These are phyloP conservation scores for Daldinia loculata DNA, from an alignment of 495 filamentous ascomycete species.

Conservation along the genomic window DNA sequence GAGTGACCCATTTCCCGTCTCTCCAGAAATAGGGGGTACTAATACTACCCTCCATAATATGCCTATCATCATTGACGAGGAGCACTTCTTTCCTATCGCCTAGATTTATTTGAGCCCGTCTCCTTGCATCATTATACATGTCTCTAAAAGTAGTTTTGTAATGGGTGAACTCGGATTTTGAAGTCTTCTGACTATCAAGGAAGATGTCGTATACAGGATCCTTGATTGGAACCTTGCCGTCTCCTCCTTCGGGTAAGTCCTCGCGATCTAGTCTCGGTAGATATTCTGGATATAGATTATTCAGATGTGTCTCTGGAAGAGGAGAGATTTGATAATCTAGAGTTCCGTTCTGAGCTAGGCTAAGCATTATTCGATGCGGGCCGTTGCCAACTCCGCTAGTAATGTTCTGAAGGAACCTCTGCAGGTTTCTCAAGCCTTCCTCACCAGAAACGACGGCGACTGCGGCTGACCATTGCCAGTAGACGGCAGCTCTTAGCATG, in stretches of 20 bases:
- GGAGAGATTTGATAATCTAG: slow-evolving; percentile 60
- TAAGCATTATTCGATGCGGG: slow-evolving; percentile 61
- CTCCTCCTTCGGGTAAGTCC: background rate
- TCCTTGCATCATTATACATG: slow-evolving; percentile 71
- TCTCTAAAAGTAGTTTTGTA: slow-evolving; percentile 78
- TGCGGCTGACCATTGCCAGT: slow-evolving; percentile 70
- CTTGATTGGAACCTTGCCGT: slow-evolving; percentile 35
- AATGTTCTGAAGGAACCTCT: slow-evolving; percentile 27
- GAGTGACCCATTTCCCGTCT: slow-evolving; percentile 72
- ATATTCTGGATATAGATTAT: slow-evolving; percentile 63
- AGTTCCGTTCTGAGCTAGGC: slow-evolving; percentile 59
- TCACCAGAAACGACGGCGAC: slow-evolving; percentile 54
- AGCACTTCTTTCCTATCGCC: slow-evolving; percentile 73
- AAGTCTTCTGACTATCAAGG: slow-evolving; percentile 62
- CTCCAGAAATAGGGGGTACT: slow-evolving; percentile 84
- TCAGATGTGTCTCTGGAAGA: slow-evolving; percentile 57
- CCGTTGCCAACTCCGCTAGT: slow-evolving; percentile 32
- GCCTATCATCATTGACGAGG: slow-evolving; percentile 68
- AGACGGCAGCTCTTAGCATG: slow-evolving; percentile 73
- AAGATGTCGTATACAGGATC: slow-evolving; percentile 57
- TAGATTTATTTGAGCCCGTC: slow-evolving; percentile 63
- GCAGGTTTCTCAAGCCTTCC: slow-evolving; percentile 50
- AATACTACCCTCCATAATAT: slow-evolving; percentile 87
- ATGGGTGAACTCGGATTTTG: slow-evolving; percentile 69
- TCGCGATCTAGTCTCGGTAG: slow-evolving; percentile 44